Percentiles rank a stretch among this genome's conserved stretches.
Conservation (phyloP, 169 alveolate genomes). For the Plasmodium ovale region DNA sequence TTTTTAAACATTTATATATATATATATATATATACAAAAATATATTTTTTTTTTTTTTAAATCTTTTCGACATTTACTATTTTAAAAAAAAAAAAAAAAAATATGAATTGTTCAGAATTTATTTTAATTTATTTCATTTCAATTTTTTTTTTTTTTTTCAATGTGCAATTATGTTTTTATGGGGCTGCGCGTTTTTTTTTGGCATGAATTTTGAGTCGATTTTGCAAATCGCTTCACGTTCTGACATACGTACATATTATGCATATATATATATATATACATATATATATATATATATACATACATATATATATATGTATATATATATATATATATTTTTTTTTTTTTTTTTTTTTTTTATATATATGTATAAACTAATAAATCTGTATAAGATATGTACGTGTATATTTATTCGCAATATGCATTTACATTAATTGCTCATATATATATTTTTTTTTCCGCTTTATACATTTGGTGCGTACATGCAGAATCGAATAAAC, state of each 20-base stretch:
- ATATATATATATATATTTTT: not conserved
- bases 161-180: not conserved
- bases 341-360: too few species aligned
- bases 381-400: too few species aligned
- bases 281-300: not conserved
- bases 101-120: constrained; percentile 22
- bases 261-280: constrained; percentile 17
- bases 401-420: too few species aligned
- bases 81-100: constrained; percentile 26
- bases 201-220: constrained; percentile 29
- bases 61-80: constrained; percentile 19
- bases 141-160: constrained; percentile 14
- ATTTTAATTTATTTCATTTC: constrained; percentile 18
- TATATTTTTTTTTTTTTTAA: constrained; percentile 37
- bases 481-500: too few species aligned
- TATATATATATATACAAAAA: constrained; percentile 2
- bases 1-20: constrained; percentile 6
- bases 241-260: not conserved
- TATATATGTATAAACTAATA: not conserved
- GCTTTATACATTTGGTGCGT: too few species aligned
- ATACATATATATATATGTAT: not conserved
- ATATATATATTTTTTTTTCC: too few species aligned
- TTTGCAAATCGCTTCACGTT: not conserved
- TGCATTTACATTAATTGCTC: too few species aligned
- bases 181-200: constrained; percentile 1